These are phyloP conservation scores for Metschnikowia orientalis DNA, from an alignment of 805 yeast genomes.

Conservation along the genomic window DNA sequence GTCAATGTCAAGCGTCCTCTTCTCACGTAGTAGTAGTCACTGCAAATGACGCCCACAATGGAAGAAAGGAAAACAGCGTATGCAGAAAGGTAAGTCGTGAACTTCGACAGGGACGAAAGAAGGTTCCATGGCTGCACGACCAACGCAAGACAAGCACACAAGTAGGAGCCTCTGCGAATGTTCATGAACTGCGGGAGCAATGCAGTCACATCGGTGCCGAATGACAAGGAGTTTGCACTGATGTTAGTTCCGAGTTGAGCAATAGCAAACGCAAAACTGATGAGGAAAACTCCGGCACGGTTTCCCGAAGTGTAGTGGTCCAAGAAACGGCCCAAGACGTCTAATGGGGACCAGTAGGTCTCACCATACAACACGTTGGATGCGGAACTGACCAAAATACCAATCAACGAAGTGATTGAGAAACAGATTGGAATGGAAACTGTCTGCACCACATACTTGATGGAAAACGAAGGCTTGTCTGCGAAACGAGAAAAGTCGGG, in stretches of 20 bases:
- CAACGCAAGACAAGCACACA: conserved; percentile 69
- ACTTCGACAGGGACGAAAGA: conserved; percentile 57
- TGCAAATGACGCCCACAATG: conserved; percentile 70
- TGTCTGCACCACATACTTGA: conserved; percentile 43
- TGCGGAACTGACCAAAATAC: conserved; percentile 80
- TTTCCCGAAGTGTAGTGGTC: conserved; percentile 48
- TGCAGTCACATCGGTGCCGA: conserved; percentile 71
- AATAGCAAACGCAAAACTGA: conserved; percentile 63
- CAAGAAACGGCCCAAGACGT: conserved; percentile 63
- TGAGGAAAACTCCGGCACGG: conserved; percentile 76
- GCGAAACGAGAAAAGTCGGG: conserved; percentile 90
- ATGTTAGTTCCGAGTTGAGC: conserved; percentile 79
- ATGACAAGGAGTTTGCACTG: conserved; percentile 65
- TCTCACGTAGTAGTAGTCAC: conserved; percentile 64
- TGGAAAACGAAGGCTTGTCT: conserved; percentile 36
- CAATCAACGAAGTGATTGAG: conserved; percentile 77
- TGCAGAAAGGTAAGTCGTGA: conserved; percentile 76
- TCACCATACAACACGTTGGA: conserved; percentile 62
- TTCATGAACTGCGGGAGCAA: conserved; percentile 58
- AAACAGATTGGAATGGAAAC: conserved; percentile 72
- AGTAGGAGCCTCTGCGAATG: conserved; percentile 76
- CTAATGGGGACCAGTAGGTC: conserved; percentile 81
- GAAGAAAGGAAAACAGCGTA: conserved; percentile 80
- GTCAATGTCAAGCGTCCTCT: conserved; percentile 62
- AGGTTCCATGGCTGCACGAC: conserved; percentile 83